Base-by-base conservation (phyloP, 2,329 filamentous ascomycete genomes). In the Hypoxylon sp. region DNA sequence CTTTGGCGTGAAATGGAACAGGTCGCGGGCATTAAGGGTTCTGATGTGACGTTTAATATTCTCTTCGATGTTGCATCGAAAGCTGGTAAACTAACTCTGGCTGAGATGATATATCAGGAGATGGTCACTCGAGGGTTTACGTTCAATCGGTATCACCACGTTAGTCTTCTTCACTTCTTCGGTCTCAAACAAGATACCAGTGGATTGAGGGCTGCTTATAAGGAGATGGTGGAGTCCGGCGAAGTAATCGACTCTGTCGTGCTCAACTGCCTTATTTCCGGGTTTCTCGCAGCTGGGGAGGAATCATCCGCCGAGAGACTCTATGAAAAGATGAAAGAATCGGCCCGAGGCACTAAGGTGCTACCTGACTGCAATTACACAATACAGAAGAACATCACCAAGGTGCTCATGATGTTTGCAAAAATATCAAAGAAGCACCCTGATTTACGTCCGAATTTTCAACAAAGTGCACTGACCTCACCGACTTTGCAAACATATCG, bases 1-100 rank as follows among this genome's bases (percentile, higher is more conserved):
- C 80, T 97, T 24, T 99, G 95, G 94, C 90, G 88, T 71, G 90
- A 96, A 74, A 98, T 98, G 94, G 96, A 99, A 79, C 85, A 87
- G 51, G 82, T 88, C 3, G 90, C 90, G 1, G 86, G 87, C 0
- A 79, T 94, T 13, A 81, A 82, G 72, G 90, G 87, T 37, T 92
- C 92, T 73, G 85, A 89, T 53, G 91, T 94, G n/a, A 97, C 95
- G 0, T 97, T 99, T 80, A 97, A 96, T 77, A 92, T 98, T 51
- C 86, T 99, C 11, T 98, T 97, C 74, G 92, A 98, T 76, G 87
- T 94, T 10, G 94, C 96, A 0, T 88, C 93, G 73, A 97, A 96
- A 79, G 90, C 93, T 0, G 92, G 92, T 42, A 96, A 97, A 76
- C 97, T 92, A 72, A 84, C 85, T 0, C 87, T 98, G 22, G 94